Base-by-base conservation (phyloP, 805 yeast genomes). In the Suhomyces tanzawaensis region DNA sequence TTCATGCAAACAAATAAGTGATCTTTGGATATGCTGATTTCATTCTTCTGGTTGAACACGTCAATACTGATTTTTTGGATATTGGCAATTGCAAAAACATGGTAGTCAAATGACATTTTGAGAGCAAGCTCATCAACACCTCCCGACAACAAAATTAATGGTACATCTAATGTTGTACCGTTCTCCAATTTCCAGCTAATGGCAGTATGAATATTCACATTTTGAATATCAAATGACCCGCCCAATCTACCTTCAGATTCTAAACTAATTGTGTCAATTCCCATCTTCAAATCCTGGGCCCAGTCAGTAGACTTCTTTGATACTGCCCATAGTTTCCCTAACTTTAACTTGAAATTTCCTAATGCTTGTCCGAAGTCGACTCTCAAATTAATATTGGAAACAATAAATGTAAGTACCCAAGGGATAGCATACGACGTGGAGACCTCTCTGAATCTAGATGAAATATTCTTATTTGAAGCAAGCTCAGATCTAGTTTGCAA, bases 311-410 rank as follows among this genome's bases (percentile, higher is more conserved):
- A 69, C 50, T 86, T 88, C 40, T 79, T 74, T 0, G 90, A 76
- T 0, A 81, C 69, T 0, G 79, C 70, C 91, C 95, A 87, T 4
- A 81, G 57, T 22, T 75, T 66, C 37, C 81, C 83, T 18, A 86
- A 45, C 0, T 57, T 58, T 5, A 86, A 58, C 1, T 71, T 63
- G 32, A 85, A 56, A 11, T 76, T 69, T 14, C 98, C 97, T 25
- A 91, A 62, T 0, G 96, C 79, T 29, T 85, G 84, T 0, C 98
- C 98, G 42, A 91, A 70, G 48, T 89, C 95, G 16, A 87, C 77
- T 21, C 69, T 72, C 4, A 82, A 72, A 0, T 64, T 57, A 1
- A 81, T 61, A 40, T 77, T 76, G 0, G 69, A 51, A 3, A 90
- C 58, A 8, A 79, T 62, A 19, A 85, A 57, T 8, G 82, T 77